Base-by-base conservation (phyloP, 2,329 filamentous ascomycete genomes). In the Fusarium tuaranense region DNA sequence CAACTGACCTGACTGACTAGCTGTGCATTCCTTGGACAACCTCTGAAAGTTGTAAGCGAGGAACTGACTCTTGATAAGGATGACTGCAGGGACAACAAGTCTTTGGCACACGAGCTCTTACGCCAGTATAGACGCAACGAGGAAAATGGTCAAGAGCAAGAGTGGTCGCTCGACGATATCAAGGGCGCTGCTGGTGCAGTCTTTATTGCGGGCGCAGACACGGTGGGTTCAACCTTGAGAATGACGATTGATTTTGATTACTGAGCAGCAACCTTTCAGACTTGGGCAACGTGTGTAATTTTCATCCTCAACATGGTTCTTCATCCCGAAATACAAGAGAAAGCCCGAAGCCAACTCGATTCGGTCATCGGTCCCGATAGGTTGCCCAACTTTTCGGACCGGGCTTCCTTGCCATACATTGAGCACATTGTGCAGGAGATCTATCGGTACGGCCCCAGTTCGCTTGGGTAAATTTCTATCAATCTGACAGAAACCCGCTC, bases 111-210 rank as follows among this genome's bases (percentile, higher is more conserved):
- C 34, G 69, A 72, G 38, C 65, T 81, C n/a, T 65, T 81, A 12
- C 65, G 60, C 7, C 36, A 67, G 20, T 67, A 78, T 53, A 73
- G 62, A 18, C 38, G 65, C 2, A 78, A 73, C 16, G 65, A 78
- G 30, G 41, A 38, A 9, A 55, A 61, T 7, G 71, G 66, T 1
- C 53, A 61, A 10, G 63, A 70, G 13, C 70, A 78, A 63, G 69
- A 74, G n/a, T 80, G 78, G 78, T 69, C 82, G 1, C 78, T 85
- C 18, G 82, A 82, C 16, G 86, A 88, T 70, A 86, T 88, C 75
- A 87, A 87, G 76, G 87, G 87, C 32, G 86, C 87, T 5, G 83
- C 86, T 2, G 87, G 85, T 0, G 85, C 87, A 8, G 82, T 88
- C 48, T 87, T 85, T 71, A 86, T 87, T 68, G 86, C 87, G 18